Percentiles rank a stretch among this genome's conserved stretches.
Evolutionary conservation across 306 rosid species (phyloP).

Genomic region (Dryas octopetala): DNA sequence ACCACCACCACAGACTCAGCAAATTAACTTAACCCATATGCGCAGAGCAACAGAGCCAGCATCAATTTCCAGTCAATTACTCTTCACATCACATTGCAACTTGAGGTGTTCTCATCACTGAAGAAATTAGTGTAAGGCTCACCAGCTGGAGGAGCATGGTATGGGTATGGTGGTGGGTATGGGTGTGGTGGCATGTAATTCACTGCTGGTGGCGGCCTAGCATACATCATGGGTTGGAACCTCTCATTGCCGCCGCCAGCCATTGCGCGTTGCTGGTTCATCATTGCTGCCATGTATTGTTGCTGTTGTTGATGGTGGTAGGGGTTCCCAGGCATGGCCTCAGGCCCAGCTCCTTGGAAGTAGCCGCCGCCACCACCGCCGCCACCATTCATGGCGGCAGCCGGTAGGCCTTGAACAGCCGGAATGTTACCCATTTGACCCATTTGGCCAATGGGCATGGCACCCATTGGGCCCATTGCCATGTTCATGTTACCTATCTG

Average conservation of each 20-base stretch:
- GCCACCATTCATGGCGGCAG: conserved; percentile 31
- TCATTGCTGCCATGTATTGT: conserved; percentile 60
- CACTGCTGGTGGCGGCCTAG: conserved; percentile 44
- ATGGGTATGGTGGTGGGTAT: conserved; percentile 20
- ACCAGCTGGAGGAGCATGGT: conserved; percentile 25
- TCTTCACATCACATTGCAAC: conserved; percentile 73
- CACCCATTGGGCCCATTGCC: conserved; percentile 42
- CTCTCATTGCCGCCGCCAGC: conserved; percentile 47
- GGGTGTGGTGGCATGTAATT: conserved; percentile 39
- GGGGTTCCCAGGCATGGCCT: conserved; percentile 53
- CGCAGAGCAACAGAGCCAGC: neutral
- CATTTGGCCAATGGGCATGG: conserved; percentile 43
- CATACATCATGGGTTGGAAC: conserved; percentile 81
- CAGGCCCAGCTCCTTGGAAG: conserved; percentile 50
- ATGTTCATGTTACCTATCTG: conserved; percentile 27
- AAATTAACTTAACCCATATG: conserved; percentile 11
- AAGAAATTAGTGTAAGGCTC: conserved; percentile 55
- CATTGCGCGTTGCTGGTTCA: conserved; percentile 67
- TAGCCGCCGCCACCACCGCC: conserved; percentile 30
- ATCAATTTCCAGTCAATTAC: neutral
- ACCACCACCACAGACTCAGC: conserved; percentile 21
- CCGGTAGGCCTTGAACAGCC: conserved; percentile 78
- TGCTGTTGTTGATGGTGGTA: conserved; percentile 54
- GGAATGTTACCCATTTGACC: conserved; percentile 50
- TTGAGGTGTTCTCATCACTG: conserved; percentile 75